phyloP scores from a whole-genome alignment of 331 rosid species.

The Ulmus americana region DNA sequence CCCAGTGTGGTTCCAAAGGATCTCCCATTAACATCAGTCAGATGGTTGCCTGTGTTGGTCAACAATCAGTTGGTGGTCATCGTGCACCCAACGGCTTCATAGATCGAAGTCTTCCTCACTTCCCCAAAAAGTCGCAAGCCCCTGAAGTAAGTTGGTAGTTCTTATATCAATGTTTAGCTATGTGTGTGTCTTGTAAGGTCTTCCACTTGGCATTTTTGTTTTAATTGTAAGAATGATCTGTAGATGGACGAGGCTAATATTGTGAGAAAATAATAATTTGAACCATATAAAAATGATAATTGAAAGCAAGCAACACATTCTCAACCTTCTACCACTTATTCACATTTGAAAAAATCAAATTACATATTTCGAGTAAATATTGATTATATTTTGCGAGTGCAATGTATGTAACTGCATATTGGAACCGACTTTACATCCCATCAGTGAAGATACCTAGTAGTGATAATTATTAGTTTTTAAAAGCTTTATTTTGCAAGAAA shows the following conservation, averaged over 20 bases:
- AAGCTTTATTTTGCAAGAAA: too few species aligned
- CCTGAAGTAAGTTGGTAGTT: conserved; percentile 63
- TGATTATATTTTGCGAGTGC: too few species aligned
- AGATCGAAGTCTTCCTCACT: conserved; percentile 97
- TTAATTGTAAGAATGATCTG: background rate
- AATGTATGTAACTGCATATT: too few species aligned
- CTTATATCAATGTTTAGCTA: conserved; percentile 7
- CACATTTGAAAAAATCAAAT: too few species aligned
- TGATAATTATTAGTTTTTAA: too few species aligned
- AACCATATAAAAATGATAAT: background rate
- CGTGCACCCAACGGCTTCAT: conserved; percentile 94
- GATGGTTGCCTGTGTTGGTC: conserved; percentile 97
- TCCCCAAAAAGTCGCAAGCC: conserved; percentile 59
- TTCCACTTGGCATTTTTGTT: background rate
- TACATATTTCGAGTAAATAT: too few species aligned
- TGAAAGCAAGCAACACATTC: background rate
- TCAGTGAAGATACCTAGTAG: too few species aligned
- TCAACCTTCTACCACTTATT: too few species aligned
- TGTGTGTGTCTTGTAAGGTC: background rate
- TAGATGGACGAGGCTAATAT: background rate
- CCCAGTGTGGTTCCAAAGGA: conserved; percentile 98
- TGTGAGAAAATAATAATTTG: background rate
- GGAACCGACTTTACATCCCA: too few species aligned
- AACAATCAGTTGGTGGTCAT: conserved; percentile 85
- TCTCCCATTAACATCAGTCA: conserved; percentile 88